These are phyloP conservation scores for Globisporangium nagaii DNA, from an alignment of 352 stramenopile species.

Conservation along the genomic window DNA sequence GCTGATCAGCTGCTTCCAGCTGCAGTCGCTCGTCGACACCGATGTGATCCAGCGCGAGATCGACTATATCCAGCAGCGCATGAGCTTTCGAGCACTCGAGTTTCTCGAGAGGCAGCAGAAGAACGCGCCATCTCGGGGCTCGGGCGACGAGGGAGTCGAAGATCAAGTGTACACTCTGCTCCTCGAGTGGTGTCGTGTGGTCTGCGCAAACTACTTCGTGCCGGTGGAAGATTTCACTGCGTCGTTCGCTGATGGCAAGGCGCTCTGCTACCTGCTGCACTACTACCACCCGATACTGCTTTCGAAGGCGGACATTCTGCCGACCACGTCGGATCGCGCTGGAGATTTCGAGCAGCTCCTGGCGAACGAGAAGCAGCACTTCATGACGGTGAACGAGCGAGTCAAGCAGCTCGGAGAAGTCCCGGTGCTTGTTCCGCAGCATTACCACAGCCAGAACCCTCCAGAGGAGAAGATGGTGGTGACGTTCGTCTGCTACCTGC, in stretches of 20 bases:
- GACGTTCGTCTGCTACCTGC: conserved; percentile 93
- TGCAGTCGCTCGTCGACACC: conserved; percentile 82
- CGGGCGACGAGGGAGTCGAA: conserved; percentile 14
- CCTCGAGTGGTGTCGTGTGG: conserved; percentile 88
- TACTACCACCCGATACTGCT: conserved; percentile 95
- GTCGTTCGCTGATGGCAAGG: conserved; percentile 92
- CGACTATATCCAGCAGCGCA: conserved; percentile 47
- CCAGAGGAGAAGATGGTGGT: conserved; percentile 93
- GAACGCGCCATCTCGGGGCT: conserved; percentile 24
- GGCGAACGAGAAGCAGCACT: conserved; percentile 82
- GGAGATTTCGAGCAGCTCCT: conserved; percentile 28
- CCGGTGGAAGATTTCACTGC: conserved; percentile 86
- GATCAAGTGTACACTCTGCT: conserved; percentile 71
- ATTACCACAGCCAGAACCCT: conserved; percentile 85
- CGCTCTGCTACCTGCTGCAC: conserved; percentile 91
- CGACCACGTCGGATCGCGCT: conserved; percentile 33
- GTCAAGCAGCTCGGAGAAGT: conserved; percentile 91
- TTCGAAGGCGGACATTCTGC: conserved; percentile 48
- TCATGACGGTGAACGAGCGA: conserved; percentile 80
- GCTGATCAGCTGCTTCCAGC: conserved; percentile 89
- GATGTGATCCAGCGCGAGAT: conserved; percentile 79
- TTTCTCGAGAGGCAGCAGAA: conserved; percentile 49
- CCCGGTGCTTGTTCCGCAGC: conserved; percentile 80
- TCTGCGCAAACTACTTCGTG: conserved; percentile 90
- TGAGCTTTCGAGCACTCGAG: conserved; percentile 62